Evolutionary conservation across 2,329 filamentous ascomycete genomes (phyloP), one percentile per base, ranked within the genome.

Genomic region (Pestalotiopsis sp.): DNA sequence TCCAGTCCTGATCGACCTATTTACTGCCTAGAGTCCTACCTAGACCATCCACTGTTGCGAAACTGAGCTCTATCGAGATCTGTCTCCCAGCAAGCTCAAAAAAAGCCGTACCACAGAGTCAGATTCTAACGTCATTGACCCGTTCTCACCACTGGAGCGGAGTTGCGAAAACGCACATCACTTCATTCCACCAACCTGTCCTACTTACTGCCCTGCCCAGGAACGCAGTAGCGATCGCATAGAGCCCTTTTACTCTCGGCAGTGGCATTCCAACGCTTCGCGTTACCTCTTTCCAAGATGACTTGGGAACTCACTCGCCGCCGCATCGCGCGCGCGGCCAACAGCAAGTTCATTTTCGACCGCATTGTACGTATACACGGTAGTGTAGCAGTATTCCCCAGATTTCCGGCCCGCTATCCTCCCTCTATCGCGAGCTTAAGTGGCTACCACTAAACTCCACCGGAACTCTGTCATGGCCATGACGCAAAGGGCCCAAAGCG

Each of bases 281-380:
- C 45, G 45, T 17, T 52, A 17, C 25, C 36, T 20, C 13, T 39
- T 70, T 71, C 38, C 73, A 81, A 66, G 73, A 90, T 90, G 88
- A 78, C 86, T 72, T 87, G 87, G 85, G 86, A 90, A 78, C 82
- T 89, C 61, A 85, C 80, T 62, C 83, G 86, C 71, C 87, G 90
- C 76, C 88, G 90, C 74, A 81, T 93, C 75, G 80, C 89, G 76
- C 87, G 91, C 78, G 82, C 88, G 75, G 84, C 92, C 76, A 93
- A 92, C 77, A 89, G 85, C 79, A 90, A 91, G 80, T 94, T 89
- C 80, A 89, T 94, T 72, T 93, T 90, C 80, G 92, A 91, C 72
- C 88, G 87, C 79, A 84, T 93, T 77, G 92, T 94, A 85, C 77
- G 91, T 89, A 52, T 52, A n/a, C 45, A 52, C 14, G 31, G 9